Conservation (phyloP, 208 protist genomes). For the Leishmania amazonensis region DNA sequence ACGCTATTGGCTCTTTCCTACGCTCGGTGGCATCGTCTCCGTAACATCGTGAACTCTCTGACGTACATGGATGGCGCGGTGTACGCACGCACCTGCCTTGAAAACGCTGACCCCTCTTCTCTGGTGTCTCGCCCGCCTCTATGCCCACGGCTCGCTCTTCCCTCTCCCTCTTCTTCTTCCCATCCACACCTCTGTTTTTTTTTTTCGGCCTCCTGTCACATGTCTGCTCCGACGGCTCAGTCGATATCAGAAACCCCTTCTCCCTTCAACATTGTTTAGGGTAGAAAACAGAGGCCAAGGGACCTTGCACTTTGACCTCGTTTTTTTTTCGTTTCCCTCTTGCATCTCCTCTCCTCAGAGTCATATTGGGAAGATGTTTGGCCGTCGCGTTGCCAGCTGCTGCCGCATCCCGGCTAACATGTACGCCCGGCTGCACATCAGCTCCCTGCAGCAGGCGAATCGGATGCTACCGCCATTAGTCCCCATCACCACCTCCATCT, state of each 20-base stretch:
- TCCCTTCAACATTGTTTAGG: not conserved
- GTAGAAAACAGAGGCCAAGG: slow-evolving; percentile 5
- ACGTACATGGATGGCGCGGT: not conserved
- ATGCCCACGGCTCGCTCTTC: not conserved
- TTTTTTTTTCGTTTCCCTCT: not conserved
- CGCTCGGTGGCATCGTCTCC: not conserved
- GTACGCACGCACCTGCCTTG: not conserved
- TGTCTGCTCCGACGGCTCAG: not conserved
- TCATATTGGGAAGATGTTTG: slow-evolving; percentile 57
- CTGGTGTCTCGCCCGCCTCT: not conserved
- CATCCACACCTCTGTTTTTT: not conserved
- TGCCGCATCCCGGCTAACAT: slow-evolving; percentile 76
- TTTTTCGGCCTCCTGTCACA: not conserved
- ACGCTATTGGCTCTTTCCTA: slow-evolving; percentile 19
- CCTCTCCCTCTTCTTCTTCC: not conserved
- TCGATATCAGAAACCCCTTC: not conserved
- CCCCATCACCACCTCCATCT: slow-evolving; percentile 38
- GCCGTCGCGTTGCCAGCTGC: slow-evolving; percentile 78
- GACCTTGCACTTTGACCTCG: not conserved
- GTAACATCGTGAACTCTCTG: not conserved
- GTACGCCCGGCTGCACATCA: slow-evolving; percentile 80
- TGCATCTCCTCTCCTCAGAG: not conserved
- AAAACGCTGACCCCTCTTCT: not conserved
- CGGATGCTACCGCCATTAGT: slow-evolving; percentile 82
- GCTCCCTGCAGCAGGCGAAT: slow-evolving; percentile 67